Conservation (phyloP, 176 grass and related monocot species). For the Microstegium vimineum region DNA sequence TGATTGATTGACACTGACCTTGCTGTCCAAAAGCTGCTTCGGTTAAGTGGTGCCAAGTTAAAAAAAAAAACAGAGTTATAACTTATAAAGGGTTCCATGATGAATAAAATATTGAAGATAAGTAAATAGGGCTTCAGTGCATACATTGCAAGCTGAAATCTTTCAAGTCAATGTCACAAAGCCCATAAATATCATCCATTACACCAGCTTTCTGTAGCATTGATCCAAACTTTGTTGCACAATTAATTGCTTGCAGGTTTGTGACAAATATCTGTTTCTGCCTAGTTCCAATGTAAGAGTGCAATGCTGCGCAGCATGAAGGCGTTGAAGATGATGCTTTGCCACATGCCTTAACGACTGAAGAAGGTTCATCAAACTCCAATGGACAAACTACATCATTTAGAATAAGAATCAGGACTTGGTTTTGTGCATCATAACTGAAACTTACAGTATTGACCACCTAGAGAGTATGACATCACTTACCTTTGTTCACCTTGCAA, state of each 20-base stretch:
- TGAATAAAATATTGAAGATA: conserved; percentile 14
- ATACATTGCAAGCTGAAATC: conserved; percentile 98
- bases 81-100: conserved; percentile 21
- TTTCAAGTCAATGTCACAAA: conserved; percentile 86
- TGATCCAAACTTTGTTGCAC: conserved; percentile 92
- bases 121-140: conserved; percentile 11
- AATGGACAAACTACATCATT: conserved; percentile 77
- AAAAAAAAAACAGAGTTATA: conserved; percentile 43
- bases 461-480: conserved; percentile 1
- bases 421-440: conserved; percentile 11
- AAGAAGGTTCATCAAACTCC: conserved; percentile 80
- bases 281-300: conserved; percentile 69
- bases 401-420: conserved; percentile 18
- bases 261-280: conserved; percentile 97
- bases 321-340: conserved; percentile 50
- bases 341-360: conserved; percentile 71
- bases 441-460: neutral
- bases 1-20: conserved; percentile 51
- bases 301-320: conserved; percentile 62
- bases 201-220: conserved; percentile 90
- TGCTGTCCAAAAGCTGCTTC: conserved; percentile 89
- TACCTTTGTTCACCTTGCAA: conserved; percentile 99
- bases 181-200: conserved; percentile 62
- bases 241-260: conserved; percentile 98
- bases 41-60: conserved; percentile 15